A percentile compares a stretch with the other conserved stretches of the same genome.
phyloP scores from a whole-genome alignment of 2,329 filamentous ascomycete species.

The Magnaporthales sp. region DNA sequence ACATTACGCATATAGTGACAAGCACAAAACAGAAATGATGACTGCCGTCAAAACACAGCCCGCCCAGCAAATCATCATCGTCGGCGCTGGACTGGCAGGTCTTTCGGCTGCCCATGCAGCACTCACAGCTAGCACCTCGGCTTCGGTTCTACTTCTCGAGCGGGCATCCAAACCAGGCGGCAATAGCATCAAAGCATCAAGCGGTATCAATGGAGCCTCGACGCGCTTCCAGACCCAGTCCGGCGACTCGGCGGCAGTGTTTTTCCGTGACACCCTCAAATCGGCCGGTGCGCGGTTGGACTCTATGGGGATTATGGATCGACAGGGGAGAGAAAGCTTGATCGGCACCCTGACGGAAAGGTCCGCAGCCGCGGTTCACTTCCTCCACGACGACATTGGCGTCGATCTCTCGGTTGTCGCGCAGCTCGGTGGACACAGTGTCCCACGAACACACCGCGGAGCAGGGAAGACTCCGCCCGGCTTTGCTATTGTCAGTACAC shows the following conservation, averaged over 20 bases:
- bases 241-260: conserved; percentile 28
- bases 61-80: conserved; percentile 4
- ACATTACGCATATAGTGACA: not conserved
- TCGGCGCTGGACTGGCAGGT: conserved; percentile 3
- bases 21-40: not conserved
- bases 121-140: not conserved
- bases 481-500: conserved; percentile 44
- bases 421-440: conserved; percentile 49
- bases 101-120: conserved; percentile 3
- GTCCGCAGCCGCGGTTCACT: conserved; percentile 42
- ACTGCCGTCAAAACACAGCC: not conserved
- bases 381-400: conserved; percentile 47
- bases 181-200: conserved; percentile 7
- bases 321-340: conserved; percentile 28
- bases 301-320: conserved; percentile 14
- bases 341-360: conserved; percentile 36
- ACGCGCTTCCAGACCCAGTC: conserved; percentile 43
- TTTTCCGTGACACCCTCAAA: conserved; percentile 46
- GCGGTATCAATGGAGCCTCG: conserved; percentile 22
- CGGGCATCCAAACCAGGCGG: conserved; percentile 5
- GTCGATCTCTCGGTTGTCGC: conserved; percentile 51
- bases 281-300: conserved; percentile 41
- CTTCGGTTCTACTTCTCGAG: conserved; percentile 5
- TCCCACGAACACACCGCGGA: conserved; percentile 49
- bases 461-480: conserved; percentile 47